Evolutionary conservation across 306 rosid genomes (phyloP).

Genomic region (Quercus cerris): DNA sequence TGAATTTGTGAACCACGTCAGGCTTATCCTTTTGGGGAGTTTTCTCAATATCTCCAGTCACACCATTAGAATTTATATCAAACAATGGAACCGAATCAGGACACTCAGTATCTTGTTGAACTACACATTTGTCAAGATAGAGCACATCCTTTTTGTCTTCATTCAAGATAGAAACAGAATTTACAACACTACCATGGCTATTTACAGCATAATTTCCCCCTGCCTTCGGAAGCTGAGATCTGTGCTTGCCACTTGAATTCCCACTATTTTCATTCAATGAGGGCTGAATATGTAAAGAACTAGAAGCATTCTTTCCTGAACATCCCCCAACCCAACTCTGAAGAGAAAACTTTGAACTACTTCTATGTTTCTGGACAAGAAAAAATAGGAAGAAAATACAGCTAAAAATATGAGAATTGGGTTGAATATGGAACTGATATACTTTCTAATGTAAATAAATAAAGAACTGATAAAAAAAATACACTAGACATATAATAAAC

Average conservation of each 20-base stretch:
- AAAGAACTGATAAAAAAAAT: neutral
- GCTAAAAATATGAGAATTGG: neutral
- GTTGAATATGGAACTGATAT: neutral
- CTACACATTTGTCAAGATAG: conserved; percentile 25
- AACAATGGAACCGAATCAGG: conserved; percentile 32
- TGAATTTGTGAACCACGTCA: conserved; percentile 44
- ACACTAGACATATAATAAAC: neutral
- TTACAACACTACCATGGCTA: conserved; percentile 32
- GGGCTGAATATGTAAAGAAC: conserved; percentile 33
- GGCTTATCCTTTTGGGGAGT: conserved; percentile 36
- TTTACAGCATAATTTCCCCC: conserved; percentile 37
- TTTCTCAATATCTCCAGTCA: conserved; percentile 38
- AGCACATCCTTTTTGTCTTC: conserved; percentile 31
- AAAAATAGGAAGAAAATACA: conserved; percentile 10
- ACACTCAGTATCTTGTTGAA: conserved; percentile 32
- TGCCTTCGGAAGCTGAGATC: conserved; percentile 41
- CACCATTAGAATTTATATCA: conserved; percentile 35
- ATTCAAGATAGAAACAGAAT: conserved; percentile 34
- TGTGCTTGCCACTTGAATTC: conserved; percentile 39
- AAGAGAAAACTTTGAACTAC: conserved; percentile 73
- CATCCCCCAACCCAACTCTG: conserved; percentile 87
- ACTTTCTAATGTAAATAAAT: neutral
- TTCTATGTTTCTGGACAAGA: conserved; percentile 77
- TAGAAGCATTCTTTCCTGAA: conserved; percentile 56
- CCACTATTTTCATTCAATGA: conserved; percentile 30